A percentile compares a stretch with the other conserved stretches of the same genome.
These are phyloP conservation scores for Epichloe sibirici DNA, from an alignment of 2,329 filamentous ascomycete species.

Conservation along the genomic window DNA sequence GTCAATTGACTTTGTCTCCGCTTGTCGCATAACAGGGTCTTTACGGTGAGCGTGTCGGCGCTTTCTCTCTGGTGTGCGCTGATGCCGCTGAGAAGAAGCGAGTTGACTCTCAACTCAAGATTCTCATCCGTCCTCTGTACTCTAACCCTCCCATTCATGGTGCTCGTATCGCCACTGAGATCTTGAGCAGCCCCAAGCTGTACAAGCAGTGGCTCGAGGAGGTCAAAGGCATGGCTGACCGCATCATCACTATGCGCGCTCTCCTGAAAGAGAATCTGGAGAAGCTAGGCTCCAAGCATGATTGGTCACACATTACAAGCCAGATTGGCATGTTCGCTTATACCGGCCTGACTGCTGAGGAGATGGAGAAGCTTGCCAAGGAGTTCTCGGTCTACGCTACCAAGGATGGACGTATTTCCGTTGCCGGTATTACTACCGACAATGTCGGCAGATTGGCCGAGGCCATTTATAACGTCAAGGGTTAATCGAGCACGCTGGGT, in stretches of 20 bases:
- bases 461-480: conserved; percentile 75
- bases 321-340: conserved; percentile 99
- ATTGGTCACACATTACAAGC: conserved; percentile 97
- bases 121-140: conserved; percentile 91
- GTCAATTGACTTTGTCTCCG: too few species aligned
- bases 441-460: conserved; percentile 74
- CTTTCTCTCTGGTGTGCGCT: conserved; percentile 83
- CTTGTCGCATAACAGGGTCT: conserved; percentile 50
- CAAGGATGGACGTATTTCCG: conserved; percentile 78
- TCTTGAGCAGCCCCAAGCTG: conserved; percentile 73
- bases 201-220: conserved; percentile 93
- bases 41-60: conserved; percentile 94
- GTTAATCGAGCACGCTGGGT: conserved; percentile 26
- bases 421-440: conserved; percentile 68
- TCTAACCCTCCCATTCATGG: conserved; percentile 97
- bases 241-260: conserved; percentile 96
- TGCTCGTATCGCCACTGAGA: conserved; percentile 83
- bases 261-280: conserved; percentile 91
- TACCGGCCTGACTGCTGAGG: conserved; percentile 79
- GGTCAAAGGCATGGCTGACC: conserved; percentile 97
- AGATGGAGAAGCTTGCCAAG: conserved; percentile 85
- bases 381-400: conserved; percentile 97
- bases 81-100: conserved; percentile 86
- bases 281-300: conserved; percentile 86
- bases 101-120: conserved; percentile 96